Conservation (phyloP, 176 grass and related monocot genomes). For the Oryza nivara region DNA sequence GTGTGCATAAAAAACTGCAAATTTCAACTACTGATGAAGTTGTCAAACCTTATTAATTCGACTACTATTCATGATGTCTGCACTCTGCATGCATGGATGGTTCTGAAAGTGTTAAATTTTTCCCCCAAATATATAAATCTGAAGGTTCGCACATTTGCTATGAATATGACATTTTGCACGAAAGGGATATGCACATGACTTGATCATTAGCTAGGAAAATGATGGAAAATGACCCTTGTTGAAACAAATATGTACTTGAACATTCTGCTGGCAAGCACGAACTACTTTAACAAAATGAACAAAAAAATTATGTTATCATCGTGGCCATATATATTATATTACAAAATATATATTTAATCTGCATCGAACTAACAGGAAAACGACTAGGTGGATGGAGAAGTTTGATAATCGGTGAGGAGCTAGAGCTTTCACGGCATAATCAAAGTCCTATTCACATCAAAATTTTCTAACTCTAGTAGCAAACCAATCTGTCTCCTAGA, state of each 20-base stretch:
- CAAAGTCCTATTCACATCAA: not conserved
- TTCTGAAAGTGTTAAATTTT: not conserved
- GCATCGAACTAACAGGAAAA: conserved; percentile 29
- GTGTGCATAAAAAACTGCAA: not conserved
- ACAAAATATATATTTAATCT: not conserved
- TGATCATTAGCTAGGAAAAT: conserved; percentile 27
- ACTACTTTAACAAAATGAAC: not conserved
- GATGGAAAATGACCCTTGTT: not conserved
- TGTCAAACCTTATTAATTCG: not conserved
- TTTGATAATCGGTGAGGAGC: not conserved
- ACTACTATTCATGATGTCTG: conserved; percentile 23
- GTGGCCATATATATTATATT: not conserved
- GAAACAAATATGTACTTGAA: not conserved
- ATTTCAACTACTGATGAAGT: not conserved
- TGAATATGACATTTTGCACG: conserved; percentile 16
- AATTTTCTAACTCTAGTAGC: not conserved
- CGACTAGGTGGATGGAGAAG: conserved; percentile 1
- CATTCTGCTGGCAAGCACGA: conserved; percentile 11
- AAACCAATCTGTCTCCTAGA: not conserved
- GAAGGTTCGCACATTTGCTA: not conserved
- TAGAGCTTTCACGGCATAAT: not conserved
- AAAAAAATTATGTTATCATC: not conserved
- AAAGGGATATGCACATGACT: conserved; percentile 31
- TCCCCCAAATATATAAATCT: not conserved
- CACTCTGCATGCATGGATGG: not conserved